Evolutionary conservation across 2,329 filamentous ascomycete genomes (phyloP).

Genomic region (Thielaviopsis cerberus): DNA sequence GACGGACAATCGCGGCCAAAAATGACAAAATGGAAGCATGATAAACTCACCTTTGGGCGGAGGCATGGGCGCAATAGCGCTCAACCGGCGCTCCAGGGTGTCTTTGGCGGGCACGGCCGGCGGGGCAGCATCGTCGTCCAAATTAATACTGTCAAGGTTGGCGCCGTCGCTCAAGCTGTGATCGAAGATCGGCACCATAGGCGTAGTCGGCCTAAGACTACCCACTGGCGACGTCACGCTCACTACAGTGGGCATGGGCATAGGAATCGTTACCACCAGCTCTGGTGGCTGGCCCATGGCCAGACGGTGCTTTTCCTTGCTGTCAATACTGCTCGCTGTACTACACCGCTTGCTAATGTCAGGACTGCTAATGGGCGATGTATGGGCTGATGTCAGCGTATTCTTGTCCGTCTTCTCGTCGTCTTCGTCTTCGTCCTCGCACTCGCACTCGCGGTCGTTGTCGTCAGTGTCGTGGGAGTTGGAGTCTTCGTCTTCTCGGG

Average conservation of each 20-base stretch:
- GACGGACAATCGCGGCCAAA: background rate
- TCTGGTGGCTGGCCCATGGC: slow-evolving; percentile 9
- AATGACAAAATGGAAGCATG: background rate
- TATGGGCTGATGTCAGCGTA: slow-evolving; percentile 9
- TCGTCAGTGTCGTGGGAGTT: background rate
- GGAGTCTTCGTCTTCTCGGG: background rate
- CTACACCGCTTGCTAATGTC: slow-evolving; percentile 11
- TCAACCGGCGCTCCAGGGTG: background rate
- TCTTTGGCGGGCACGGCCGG: slow-evolving; percentile 8
- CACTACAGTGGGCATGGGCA: slow-evolving; percentile 9
- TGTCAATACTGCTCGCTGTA: slow-evolving; percentile 11
- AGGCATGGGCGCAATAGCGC: background rate
- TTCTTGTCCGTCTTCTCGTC: slow-evolving; percentile 11
- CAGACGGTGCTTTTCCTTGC: slow-evolving; percentile 9
- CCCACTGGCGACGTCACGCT: slow-evolving; percentile 10
- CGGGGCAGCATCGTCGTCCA: slow-evolving; percentile 36
- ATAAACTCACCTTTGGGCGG: slow-evolving; percentile 9
- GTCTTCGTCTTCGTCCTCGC: slow-evolving; percentile 9
- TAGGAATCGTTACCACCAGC: slow-evolving; percentile 9
- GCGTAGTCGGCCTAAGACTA: slow-evolving; percentile 9
- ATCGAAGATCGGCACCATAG: slow-evolving; percentile 10
- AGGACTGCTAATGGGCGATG: slow-evolving; percentile 8
- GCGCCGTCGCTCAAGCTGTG: slow-evolving; percentile 29
- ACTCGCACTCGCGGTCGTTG: too few relatives aligned
- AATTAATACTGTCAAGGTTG: slow-evolving; percentile 42